Evolutionary conservation across 495 filamentous ascomycete genomes (phyloP), one percentile per base, ranked within the genome.

Genomic region (Lophiotrema nucula): DNA sequence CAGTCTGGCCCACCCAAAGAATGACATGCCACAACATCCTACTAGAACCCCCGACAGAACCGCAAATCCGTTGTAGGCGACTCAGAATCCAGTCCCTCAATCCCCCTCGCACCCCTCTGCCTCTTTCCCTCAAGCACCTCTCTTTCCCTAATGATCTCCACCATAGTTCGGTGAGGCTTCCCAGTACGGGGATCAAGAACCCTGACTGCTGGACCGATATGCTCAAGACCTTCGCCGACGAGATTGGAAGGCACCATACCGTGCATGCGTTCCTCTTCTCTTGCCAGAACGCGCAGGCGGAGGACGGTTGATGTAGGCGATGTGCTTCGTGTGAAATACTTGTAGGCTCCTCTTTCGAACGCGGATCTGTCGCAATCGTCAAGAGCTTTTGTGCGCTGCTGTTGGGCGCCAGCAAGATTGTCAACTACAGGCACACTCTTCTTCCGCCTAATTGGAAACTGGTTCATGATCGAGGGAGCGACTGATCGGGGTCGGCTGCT

Each of bases 121-220:
- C 22, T 33, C 28, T 26, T 56, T 12, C 53, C 53, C 18, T 47
- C 42, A 26, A 56, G 16, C 1, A 47, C 39, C 28, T 56, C 53
- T 25, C 22, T 56, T 1, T 38, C 19, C 2, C 11, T 6, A 27
- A 56, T 56, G 6, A 3, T 15, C 42, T 56, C 53, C 3, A 47
- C 25, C 3, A 56, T 22, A 10, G 53, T 56, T 13, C 2, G 42
- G n/a, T 38, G 18, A 2, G 44, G 42, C 2, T n/a, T 18, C 19
- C 43, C 39, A n/a, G 10, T 35, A n/a, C n/a, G n/a, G 10, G 38
- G 38, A 31, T 37, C 41, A 31, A 19, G 2, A 5, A 45, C 23
- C 19, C 53, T 10, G 43, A 48, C 22, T 6, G 19, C 4, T 3
- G 53, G 44, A 16, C 53, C 53, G 2, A 23, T 38, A 37, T 13